phyloP scores from a whole-genome alignment of 2,329 filamentous ascomycete species.

The Calonectria honghensis region DNA sequence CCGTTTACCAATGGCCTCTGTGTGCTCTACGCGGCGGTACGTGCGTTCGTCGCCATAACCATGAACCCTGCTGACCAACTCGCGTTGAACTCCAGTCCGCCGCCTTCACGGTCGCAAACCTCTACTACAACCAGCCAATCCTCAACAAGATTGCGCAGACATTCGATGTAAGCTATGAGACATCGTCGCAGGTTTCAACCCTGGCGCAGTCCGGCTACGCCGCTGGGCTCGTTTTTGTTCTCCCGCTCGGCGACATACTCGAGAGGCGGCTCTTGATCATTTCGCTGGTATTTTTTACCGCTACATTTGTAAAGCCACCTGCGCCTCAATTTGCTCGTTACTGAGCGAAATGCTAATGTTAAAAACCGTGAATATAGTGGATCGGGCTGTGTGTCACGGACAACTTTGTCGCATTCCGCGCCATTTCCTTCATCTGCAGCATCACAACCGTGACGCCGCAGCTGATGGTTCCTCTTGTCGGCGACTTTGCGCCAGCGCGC shows the following conservation, averaged over 20 bases:
- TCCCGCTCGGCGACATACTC: slow-evolving; percentile 83
- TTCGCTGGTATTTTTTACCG: slow-evolving; percentile 79
- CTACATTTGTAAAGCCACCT: slow-evolving; percentile 73
- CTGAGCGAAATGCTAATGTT: background rate
- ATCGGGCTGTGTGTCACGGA: slow-evolving; percentile 82
- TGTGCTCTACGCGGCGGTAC: slow-evolving; percentile 79
- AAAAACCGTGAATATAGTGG: slow-evolving; percentile 65
- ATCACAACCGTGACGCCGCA: slow-evolving; percentile 86
- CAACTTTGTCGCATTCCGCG: slow-evolving; percentile 78
- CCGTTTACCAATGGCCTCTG: slow-evolving; percentile 82
- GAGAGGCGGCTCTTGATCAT: slow-evolving; percentile 82
- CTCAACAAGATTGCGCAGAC: slow-evolving; percentile 83
- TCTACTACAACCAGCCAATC: slow-evolving; percentile 89
- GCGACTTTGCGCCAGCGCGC: slow-evolving; percentile 83
- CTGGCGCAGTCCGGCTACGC: slow-evolving; percentile 89
- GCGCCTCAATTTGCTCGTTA: no score
- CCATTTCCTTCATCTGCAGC: slow-evolving; percentile 82
- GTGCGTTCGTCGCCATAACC: slow-evolving; percentile 38
- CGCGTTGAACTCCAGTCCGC: slow-evolving; percentile 63
- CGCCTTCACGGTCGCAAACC: slow-evolving; percentile 84
- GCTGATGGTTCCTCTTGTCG: slow-evolving; percentile 86
- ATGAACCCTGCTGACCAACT: background rate
- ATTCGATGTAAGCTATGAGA: slow-evolving; percentile 82
- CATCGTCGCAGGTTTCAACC: slow-evolving; percentile 81
- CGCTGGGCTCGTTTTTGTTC: slow-evolving; percentile 82